These are phyloP conservation scores for Ceratobasidium papillatum DNA, from an alignment of 1,284 basidiomycete species.

Conservation along the genomic window DNA sequence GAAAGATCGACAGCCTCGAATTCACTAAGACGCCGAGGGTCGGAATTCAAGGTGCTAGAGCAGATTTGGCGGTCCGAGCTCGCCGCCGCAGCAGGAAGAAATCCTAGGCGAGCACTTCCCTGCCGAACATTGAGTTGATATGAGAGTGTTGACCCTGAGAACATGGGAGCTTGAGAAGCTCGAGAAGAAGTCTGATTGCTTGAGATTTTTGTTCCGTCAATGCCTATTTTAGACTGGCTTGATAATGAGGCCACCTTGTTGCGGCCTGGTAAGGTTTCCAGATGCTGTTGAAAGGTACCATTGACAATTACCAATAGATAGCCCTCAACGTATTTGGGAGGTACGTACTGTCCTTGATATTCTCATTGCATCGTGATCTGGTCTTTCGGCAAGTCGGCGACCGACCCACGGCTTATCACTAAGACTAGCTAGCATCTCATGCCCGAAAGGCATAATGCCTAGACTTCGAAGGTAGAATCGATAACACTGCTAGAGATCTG, in stretches of 20 bases:
- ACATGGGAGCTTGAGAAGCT: constrained; percentile 1
- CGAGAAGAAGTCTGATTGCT: constrained; percentile 16
- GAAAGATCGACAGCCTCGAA: background rate
- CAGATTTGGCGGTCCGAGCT: constrained; percentile 14
- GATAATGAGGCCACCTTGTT: background rate
- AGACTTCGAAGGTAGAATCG: too few species aligned
- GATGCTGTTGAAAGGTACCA: background rate
- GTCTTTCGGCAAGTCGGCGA: background rate
- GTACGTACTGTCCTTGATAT: background rate
- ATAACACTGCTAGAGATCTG: too few species aligned
- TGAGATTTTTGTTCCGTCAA: constrained; percentile 21
- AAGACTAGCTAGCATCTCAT: background rate
- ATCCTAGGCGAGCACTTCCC: constrained; percentile 3
- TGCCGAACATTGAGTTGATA: background rate
- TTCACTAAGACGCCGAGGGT: constrained; percentile 5
- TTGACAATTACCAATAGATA: background rate
- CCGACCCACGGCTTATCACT: background rate
- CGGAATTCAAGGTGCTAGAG: constrained; percentile 8
- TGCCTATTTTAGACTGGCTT: constrained; percentile 2
- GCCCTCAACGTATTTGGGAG: too few species aligned
- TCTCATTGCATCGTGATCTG: background rate
- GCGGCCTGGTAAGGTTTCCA: background rate
- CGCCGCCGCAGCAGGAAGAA: constrained; percentile 32
- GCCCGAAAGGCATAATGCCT: too few species aligned
- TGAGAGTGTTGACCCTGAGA: constrained; percentile 21